Base-by-base conservation (phyloP, 345 rosid genomes). In the Linum tenue region DNA sequence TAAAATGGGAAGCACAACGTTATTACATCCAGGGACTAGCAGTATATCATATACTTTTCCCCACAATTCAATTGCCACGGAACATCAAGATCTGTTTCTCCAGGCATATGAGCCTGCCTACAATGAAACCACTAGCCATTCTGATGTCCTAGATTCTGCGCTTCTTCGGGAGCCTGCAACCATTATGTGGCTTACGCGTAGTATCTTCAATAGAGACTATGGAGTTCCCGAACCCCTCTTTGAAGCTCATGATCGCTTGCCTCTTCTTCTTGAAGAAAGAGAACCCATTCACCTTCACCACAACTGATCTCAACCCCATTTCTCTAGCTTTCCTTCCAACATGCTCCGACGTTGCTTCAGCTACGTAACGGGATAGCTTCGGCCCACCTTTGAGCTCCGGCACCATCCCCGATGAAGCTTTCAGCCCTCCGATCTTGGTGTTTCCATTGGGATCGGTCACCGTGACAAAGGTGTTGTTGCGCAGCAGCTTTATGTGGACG, bases 271-370 rank as follows among this genome's bases (percentile, higher is more conserved):
- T 87, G 63, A 94, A 94, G 75, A 70, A 76, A 4, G 88, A 83
- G 61, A 88, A 88, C 2, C 99, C 99, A 37, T 84, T 86, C 60
- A 94, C 97, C 68, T 79, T 94, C 60, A 88, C 68, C 60, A 90
- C 96, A n/a, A 94, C 85, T 2, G 92, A 85, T 56, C 82, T 88
- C 74, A 94, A 57, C 4, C 95, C 99, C 84, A 82, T 66, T 2
- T 76, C 81, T 69, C 84, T 86, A 1, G 84, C 84, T 68, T 69
- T 37, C 17, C 90, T 76, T 43, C 99, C 99, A 43, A 84, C 85
- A 62, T 83, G 80, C 68, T 94, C 99, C 6, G 99, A 91, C 9
- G 92, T 84, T 37, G 99, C 97, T 75, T 90, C 97, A 41, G 99
- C 89, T 5, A 86, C 81, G 78, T 86, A 90, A 10, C 80, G 79